Percentiles rank a stretch among this genome's conserved stretches.
These are phyloP conservation scores for Eimeria falciformis DNA, from an alignment of 169 alveolate species.

Conservation along the genomic window DNA sequence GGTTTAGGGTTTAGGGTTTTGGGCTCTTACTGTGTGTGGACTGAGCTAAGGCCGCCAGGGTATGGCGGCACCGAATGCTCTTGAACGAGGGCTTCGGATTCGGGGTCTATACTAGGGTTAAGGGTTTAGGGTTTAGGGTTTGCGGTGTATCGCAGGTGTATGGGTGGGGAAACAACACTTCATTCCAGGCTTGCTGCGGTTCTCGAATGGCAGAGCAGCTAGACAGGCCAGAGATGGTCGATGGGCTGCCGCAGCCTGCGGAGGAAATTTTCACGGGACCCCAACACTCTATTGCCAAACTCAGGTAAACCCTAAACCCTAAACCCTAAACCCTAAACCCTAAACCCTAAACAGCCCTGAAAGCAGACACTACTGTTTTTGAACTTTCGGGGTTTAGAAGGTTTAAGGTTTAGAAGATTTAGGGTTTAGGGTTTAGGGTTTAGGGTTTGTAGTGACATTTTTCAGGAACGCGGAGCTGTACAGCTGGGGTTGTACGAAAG, in stretches of 20 bases:
- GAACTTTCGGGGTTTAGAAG: too few species aligned
- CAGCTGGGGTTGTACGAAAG: constrained; percentile 41
- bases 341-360: background rate
- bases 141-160: constrained; percentile 70
- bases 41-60: background rate
- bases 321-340: constrained; percentile 3
- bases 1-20: background rate
- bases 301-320: constrained; percentile 21
- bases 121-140: constrained; percentile 16
- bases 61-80: background rate
- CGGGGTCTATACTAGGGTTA: background rate
- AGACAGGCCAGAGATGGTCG: constrained; percentile 61
- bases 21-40: background rate
- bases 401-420: too few species aligned
- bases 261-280: constrained; percentile 54
- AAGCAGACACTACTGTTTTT: too few species aligned
- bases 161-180: constrained; percentile 85
- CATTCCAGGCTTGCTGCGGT: constrained; percentile 82
- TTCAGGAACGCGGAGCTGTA: constrained; percentile 63
- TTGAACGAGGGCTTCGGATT: background rate
- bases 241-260: constrained; percentile 12
- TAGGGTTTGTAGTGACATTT: constrained; percentile 24
- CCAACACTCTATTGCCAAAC: constrained; percentile 46
- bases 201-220: constrained; percentile 32
- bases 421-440: constrained; percentile 56